Conservation (phyloP, 1,284 basidiomycete species). For the Trichosporon sp. region DNA sequence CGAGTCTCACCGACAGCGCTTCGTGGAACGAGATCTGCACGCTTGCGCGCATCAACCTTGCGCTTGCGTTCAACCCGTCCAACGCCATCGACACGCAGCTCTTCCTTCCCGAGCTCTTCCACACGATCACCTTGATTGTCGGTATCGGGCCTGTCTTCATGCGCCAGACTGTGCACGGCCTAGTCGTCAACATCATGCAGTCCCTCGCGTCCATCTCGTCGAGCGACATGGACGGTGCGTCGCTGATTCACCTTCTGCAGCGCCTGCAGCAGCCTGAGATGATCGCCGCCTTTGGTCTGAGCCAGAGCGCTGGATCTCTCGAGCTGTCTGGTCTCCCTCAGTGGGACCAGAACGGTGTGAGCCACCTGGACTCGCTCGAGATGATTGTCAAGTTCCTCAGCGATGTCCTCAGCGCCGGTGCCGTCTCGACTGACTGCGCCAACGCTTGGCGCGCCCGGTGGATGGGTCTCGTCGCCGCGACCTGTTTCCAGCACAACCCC, state of each 20-base stretch:
- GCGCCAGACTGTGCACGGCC: constrained; percentile 71
- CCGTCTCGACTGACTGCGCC: constrained; percentile 61
- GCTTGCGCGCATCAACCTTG: constrained; percentile 64
- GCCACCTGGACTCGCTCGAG: constrained; percentile 62
- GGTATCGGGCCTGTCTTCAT: constrained; percentile 67
- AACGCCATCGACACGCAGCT: constrained; percentile 64
- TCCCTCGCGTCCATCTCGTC: constrained; percentile 50
- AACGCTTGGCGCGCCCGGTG: constrained; percentile 91
- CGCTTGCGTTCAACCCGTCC: constrained; percentile 63
- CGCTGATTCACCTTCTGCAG: constrained; percentile 54
- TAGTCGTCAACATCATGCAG: constrained; percentile 73
- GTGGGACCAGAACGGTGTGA: constrained; percentile 56
- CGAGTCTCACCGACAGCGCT: constrained; percentile 61
- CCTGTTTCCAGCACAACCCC: constrained; percentile 86
- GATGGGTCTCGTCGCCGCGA: constrained; percentile 87
- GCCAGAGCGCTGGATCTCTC: constrained; percentile 23
- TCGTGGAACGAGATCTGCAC: constrained; percentile 81
- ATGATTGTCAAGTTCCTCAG: constrained; percentile 61
- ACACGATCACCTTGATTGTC: constrained; percentile 67
- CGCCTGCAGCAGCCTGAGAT: constrained; percentile 57
- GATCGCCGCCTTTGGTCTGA: constrained; percentile 68
- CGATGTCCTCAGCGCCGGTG: constrained; percentile 60
- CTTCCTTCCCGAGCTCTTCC: constrained; percentile 73
- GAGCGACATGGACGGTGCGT: constrained; percentile 32
- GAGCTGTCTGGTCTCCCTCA: constrained; percentile 20